Percentiles rank a stretch among this genome's conserved stretches.
Evolutionary conservation across 176 grass and related monocot genomes (phyloP).

Genomic region (Poa annua): DNA sequence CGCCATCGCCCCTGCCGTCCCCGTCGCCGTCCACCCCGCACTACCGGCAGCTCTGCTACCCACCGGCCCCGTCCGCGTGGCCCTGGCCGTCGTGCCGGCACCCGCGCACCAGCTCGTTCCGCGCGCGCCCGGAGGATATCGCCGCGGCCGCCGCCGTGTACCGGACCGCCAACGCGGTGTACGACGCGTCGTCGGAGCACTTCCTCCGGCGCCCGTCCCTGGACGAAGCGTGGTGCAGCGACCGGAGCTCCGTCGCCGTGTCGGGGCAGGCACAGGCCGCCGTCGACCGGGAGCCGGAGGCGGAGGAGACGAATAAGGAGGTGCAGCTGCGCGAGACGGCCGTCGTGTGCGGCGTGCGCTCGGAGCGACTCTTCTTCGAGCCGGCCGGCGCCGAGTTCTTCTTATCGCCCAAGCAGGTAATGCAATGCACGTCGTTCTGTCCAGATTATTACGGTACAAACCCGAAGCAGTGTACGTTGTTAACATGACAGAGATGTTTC

Average conservation of each 20-base stretch:
- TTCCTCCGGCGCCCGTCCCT: constrained; percentile 43
- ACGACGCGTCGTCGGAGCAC: constrained; percentile 48
- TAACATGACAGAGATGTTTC: constrained; percentile 15
- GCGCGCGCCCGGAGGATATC: constrained; percentile 40
- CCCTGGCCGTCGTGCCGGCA: constrained; percentile 86
- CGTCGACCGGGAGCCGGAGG: constrained; percentile 5
- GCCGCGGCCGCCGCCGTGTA: constrained; percentile 46
- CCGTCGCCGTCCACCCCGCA: constrained; percentile 14
- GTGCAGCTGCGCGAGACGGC: constrained; percentile 45
- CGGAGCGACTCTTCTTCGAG: constrained; percentile 78
- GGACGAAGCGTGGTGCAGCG: constrained; percentile 13
- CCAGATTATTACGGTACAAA: not conserved
- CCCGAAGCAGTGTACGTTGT: not conserved
- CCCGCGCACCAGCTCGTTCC: constrained; percentile 80
- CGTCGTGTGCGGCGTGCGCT: constrained; percentile 59
- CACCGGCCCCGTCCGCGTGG: constrained; percentile 55
- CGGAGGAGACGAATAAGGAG: constrained; percentile 32
- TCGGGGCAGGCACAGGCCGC: not conserved
- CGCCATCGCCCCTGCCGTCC: not conserved
- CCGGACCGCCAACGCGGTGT: constrained; percentile 68
- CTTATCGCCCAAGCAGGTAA: constrained; percentile 55
- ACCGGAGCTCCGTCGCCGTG: constrained; percentile 1
- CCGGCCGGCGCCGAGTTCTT: constrained; percentile 56
- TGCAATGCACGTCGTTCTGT: constrained; percentile 7
- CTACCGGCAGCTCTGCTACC: constrained; percentile 53